These are phyloP conservation scores for Liriodendron chinense DNA, from an alignment of 164 flowering plant genomes.

Conservation along the genomic window DNA sequence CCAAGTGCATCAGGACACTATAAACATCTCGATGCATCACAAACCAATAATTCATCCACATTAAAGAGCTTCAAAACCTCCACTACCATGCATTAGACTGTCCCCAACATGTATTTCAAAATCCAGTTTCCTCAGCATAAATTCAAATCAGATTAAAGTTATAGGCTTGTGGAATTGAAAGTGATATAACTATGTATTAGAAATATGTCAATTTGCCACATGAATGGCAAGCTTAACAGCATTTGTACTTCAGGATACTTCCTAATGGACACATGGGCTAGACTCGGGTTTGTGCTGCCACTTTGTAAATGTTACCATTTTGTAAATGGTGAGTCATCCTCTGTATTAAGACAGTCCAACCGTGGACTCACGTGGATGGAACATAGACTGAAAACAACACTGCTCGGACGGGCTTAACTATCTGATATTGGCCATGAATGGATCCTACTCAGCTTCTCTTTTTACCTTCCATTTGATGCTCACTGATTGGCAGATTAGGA, in stretches of 20 bases:
- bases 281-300: neutral
- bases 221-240: neutral
- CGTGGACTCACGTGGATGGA: neutral
- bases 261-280: no score
- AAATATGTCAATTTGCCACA: neutral
- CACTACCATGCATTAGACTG: neutral
- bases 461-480: neutral
- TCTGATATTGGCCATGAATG: no score
- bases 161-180: neutral
- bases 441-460: no score
- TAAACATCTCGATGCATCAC: neutral
- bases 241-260: neutral
- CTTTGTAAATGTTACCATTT: neutral
- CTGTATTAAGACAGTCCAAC: neutral
- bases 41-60: neutral
- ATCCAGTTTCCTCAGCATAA: neutral
- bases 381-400: neutral
- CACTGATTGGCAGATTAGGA: neutral
- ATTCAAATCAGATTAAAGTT: neutral
- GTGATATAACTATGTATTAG: neutral
- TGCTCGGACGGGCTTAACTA: no score
- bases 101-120: neutral
- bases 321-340: neutral
- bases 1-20: neutral
- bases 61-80: neutral